Evolutionary conservation across 2,329 filamentous ascomycete genomes (phyloP).

Genomic region (Eurotiales sp.): DNA sequence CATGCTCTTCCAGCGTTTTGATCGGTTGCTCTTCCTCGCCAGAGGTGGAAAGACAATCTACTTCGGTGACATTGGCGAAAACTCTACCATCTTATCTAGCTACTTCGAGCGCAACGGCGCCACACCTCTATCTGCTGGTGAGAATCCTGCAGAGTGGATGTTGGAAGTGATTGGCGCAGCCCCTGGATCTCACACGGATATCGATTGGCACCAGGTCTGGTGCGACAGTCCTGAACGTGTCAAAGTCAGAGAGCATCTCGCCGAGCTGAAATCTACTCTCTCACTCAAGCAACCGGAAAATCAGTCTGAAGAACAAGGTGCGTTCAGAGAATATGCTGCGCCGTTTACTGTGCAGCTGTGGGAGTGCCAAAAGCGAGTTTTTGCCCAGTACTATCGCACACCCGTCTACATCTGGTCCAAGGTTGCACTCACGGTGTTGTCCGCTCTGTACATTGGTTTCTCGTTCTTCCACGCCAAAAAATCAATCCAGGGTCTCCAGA

Average conservation of each 20-base stretch:
- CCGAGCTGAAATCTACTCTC: slow-evolving; percentile 45
- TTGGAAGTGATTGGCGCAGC: slow-evolving; percentile 58
- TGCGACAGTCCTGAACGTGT: slow-evolving; percentile 55
- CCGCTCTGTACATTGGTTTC: slow-evolving; percentile 75
- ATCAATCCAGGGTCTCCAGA: slow-evolving; percentile 75
- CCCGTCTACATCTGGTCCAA: slow-evolving; percentile 89
- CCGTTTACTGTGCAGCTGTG: slow-evolving; percentile 65
- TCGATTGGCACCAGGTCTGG: slow-evolving; percentile 65
- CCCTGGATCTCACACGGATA: slow-evolving; percentile 59
- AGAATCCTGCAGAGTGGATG: slow-evolving; percentile 76
- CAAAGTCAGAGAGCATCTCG: slow-evolving; percentile 55
- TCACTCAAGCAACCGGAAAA: slow-evolving; percentile 38
- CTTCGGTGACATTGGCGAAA: slow-evolving; percentile 62
- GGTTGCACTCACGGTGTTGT: slow-evolving; percentile 60
- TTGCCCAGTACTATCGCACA: slow-evolving; percentile 89
- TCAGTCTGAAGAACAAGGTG: slow-evolving; percentile 36
- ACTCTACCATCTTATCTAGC: slow-evolving; percentile 54
- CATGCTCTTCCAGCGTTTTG: slow-evolving; percentile 86
- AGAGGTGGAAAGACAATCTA: slow-evolving; percentile 65
- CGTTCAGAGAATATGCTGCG: slow-evolving; percentile 76
- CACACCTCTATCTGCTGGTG: slow-evolving; percentile 54
- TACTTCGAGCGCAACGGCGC: slow-evolving; percentile 67
- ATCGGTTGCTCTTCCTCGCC: slow-evolving; percentile 61
- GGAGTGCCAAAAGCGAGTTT: slow-evolving; percentile 69
- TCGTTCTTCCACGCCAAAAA: slow-evolving; percentile 73